Evolutionary conservation across 1,139 yeast genomes (phyloP).

Genomic region (Hansenula lynferdii): DNA sequence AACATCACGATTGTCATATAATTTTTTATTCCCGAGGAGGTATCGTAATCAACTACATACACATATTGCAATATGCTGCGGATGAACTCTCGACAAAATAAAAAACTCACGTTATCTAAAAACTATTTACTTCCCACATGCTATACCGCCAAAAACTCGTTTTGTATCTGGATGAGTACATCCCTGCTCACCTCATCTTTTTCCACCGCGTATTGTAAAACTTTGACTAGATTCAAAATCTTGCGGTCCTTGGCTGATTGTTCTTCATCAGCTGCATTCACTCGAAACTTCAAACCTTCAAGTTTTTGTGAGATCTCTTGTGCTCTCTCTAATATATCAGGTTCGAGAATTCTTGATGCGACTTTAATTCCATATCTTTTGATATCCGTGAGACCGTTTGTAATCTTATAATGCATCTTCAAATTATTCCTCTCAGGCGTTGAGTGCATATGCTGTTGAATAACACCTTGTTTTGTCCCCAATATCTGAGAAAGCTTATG

Average conservation of each 20-base stretch:
- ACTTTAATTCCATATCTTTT: constrained; percentile 28
- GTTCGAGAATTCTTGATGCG: constrained; percentile 24
- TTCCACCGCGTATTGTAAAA: constrained; percentile 4
- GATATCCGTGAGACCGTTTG: constrained; percentile 20
- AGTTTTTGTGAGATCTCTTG: constrained; percentile 21
- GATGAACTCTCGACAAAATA: not conserved
- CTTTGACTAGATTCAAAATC: constrained; percentile 5
- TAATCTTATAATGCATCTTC: constrained; percentile 27
- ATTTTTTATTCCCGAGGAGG: not conserved
- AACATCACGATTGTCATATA: not conserved
- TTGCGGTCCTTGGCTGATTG: constrained; percentile 8
- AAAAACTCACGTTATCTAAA: not conserved
- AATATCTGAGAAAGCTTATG: constrained; percentile 31
- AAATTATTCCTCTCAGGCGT: constrained; percentile 19
- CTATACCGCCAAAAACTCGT: constrained; percentile 4
- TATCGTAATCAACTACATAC: too few relatives aligned
- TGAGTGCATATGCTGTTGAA: constrained; percentile 27
- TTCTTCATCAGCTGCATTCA: constrained; percentile 1
- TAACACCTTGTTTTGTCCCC: constrained; percentile 26
- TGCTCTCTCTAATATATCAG: constrained; percentile 24
- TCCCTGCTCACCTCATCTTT: constrained; percentile 1
- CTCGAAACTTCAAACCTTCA: constrained; percentile 6
- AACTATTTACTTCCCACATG: too few relatives aligned
- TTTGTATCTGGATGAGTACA: constrained; percentile 3
- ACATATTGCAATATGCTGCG: too few relatives aligned